These are phyloP conservation scores for Prunus padus DNA, from an alignment of 306 rosid genomes.

Conservation along the genomic window DNA sequence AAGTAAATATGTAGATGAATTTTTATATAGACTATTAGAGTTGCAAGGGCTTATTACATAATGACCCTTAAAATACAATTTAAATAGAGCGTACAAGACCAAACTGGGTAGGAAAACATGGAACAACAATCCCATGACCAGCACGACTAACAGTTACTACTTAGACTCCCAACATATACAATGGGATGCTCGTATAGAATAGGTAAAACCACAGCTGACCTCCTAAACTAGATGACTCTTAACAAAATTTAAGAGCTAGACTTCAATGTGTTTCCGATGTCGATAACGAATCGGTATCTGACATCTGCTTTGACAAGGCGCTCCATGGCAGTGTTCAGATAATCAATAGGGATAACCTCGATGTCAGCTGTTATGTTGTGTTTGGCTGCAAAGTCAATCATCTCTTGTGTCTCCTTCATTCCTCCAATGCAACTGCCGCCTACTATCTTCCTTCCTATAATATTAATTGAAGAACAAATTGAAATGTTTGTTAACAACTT, in stretches of 20 bases:
- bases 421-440: constrained; percentile 39
- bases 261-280: constrained; percentile 28
- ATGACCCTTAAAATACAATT: too few relatives aligned
- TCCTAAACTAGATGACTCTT: background rate
- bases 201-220: too few relatives aligned
- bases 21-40: too few relatives aligned
- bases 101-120: too few relatives aligned
- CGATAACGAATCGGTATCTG: constrained; percentile 52
- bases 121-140: too few relatives aligned
- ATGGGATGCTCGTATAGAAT: too few relatives aligned
- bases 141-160: too few relatives aligned
- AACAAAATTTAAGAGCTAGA: background rate
- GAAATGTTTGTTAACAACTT: background rate
- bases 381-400: constrained; percentile 56
- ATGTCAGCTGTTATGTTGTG: constrained; percentile 45
- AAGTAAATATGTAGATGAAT: too few relatives aligned
- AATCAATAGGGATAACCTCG: constrained; percentile 42
- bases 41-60: too few relatives aligned
- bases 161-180: too few relatives aligned
- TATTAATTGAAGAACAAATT: too few relatives aligned
- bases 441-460: constrained; percentile 39
- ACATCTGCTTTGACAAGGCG: constrained; percentile 46
- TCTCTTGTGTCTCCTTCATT: constrained; percentile 37
- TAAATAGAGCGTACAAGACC: too few relatives aligned
- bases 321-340: constrained; percentile 50